Percentiles rank a stretch among this genome's conserved stretches.
Conservation (phyloP, 140 eudicot species). For the Bidens hawaiensis region DNA sequence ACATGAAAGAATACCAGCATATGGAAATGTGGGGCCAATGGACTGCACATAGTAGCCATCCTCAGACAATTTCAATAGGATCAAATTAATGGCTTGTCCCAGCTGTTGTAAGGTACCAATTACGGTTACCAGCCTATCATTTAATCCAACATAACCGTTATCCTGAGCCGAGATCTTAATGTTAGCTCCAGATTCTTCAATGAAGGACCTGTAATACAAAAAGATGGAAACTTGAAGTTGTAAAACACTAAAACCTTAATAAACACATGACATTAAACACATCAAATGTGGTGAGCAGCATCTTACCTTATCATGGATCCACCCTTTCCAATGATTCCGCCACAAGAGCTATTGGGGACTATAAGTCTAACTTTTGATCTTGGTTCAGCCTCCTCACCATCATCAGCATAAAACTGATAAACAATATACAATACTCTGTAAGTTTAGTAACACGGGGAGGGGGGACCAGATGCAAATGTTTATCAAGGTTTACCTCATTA, state of each 20-base stretch:
- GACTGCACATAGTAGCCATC: slow-evolving; percentile 68
- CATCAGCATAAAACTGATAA: slow-evolving; percentile 72
- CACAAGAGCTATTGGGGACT: slow-evolving; percentile 39
- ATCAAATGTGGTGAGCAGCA: background rate
- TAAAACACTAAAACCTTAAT: background rate
- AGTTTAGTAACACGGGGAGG: background rate
- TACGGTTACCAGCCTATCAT: slow-evolving; percentile 81
- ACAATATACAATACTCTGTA: background rate
- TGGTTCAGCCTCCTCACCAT: slow-evolving; percentile 71
- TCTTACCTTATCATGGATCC: slow-evolving; percentile 88
- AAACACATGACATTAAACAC: background rate
- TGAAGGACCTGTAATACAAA: slow-evolving; percentile 1
- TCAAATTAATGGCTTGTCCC: slow-evolving; percentile 73
- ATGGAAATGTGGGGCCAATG: slow-evolving; percentile 64
- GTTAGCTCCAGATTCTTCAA: background rate
- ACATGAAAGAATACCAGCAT: slow-evolving; percentile 50
- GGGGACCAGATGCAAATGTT: background rate
- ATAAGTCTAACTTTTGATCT: slow-evolving; percentile 65
- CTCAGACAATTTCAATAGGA: slow-evolving; percentile 62
- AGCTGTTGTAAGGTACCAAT: slow-evolving; percentile 70
- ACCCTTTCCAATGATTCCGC: slow-evolving; percentile 93
- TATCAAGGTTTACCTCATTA: slow-evolving; percentile 55
- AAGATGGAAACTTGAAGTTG: background rate
- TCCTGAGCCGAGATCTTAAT: slow-evolving; percentile 92
- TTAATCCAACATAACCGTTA: slow-evolving; percentile 57